Percentiles rank a stretch among this genome's conserved stretches.
These are phyloP conservation scores for Cytospora schulzeri DNA, from an alignment of 2,329 filamentous ascomycete species.

Conservation along the genomic window DNA sequence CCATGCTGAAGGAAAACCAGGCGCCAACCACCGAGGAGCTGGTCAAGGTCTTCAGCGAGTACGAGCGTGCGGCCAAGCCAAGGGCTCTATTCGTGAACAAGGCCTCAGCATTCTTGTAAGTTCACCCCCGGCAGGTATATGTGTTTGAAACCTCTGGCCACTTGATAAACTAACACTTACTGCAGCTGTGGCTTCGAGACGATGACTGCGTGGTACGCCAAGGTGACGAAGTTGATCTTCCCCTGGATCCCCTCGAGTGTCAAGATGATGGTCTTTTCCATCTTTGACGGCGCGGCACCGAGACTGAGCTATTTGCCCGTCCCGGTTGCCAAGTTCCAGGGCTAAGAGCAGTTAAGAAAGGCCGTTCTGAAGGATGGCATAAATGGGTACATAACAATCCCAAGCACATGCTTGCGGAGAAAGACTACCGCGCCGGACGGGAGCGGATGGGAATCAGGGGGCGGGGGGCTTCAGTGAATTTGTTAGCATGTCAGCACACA, in stretches of 20 bases:
- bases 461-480: no score
- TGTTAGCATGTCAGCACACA: neutral
- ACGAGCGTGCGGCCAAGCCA: constrained; percentile 20
- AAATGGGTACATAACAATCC: neutral
- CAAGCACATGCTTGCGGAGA: neutral
- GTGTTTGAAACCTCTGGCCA: neutral
- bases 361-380: neutral
- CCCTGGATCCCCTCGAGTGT: constrained; percentile 3
- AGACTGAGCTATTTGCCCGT: neutral
- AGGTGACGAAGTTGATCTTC: neutral
- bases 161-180: neutral
- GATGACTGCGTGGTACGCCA: constrained; percentile 1
- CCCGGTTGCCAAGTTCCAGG: neutral
- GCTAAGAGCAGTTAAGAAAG: neutral
- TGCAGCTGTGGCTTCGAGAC: constrained; percentile 7
- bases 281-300: constrained; percentile 2
- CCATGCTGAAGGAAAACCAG: constrained; percentile 24
- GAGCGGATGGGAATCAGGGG: neutral
- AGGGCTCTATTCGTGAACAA: neutral
- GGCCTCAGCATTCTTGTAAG: neutral
- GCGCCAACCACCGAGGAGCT: constrained; percentile 29
- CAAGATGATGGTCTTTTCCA: constrained; percentile 10
- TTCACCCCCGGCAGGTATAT: neutral
- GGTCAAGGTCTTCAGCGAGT: constrained; percentile 26
- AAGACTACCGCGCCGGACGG: neutral